These are phyloP conservation scores for Rhizoclosmatium sp. DNA, from an alignment of 192 early-diverging fungal genomes.

Conservation along the genomic window DNA sequence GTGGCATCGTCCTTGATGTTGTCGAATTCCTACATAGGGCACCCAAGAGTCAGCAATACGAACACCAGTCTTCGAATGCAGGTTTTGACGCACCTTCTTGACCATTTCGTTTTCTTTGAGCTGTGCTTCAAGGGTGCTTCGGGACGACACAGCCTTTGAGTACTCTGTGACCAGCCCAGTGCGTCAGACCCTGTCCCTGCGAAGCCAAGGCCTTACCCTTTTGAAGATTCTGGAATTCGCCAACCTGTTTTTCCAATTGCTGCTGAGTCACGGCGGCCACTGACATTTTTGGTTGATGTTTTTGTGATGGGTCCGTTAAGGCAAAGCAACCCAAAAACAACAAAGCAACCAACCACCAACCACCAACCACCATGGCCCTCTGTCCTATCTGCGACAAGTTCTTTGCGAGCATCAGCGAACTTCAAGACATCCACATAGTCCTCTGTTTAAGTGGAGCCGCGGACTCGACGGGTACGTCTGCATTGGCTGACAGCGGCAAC, in stretches of 20 bases:
- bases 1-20: conserved; percentile 79
- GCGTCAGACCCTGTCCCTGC: background rate
- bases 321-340: background rate
- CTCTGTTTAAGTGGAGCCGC: background rate
- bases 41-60: background rate
- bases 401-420: background rate
- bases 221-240: conserved; percentile 30
- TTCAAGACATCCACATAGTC: conserved; percentile 18
- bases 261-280: conserved; percentile 1
- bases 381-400: conserved; percentile 12
- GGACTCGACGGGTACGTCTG: background rate
- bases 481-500: background rate
- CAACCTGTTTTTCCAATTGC: conserved; percentile 23
- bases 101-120: conserved; percentile 95
- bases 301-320: background rate
- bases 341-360: background rate
- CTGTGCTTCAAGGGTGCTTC: conserved; percentile 92
- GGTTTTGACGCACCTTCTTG: conserved; percentile 63
- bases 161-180: conserved; percentile 64
- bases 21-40: conserved; percentile 81
- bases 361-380: background rate
- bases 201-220: conserved; percentile 8
- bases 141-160: conserved; percentile 72
- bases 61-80: background rate
- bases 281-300: background rate